These are phyloP conservation scores for Paraurostyla sp. DNA, from an alignment of 73 alveolate genomes.

Conservation along the genomic window DNA sequence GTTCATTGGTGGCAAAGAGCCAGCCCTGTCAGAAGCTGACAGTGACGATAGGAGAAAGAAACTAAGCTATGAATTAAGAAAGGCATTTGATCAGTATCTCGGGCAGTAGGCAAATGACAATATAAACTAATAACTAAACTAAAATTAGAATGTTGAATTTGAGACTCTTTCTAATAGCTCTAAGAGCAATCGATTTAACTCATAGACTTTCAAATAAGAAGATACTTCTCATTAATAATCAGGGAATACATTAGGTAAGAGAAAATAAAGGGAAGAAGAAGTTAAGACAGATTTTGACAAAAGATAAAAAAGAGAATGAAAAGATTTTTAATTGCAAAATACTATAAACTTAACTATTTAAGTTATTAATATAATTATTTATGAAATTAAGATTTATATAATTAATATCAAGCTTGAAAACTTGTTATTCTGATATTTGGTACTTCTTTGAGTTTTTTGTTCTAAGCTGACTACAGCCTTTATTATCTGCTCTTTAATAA, in stretches of 20 bases:
- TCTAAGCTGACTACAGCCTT: neutral
- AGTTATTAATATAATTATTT: too few relatives aligned
- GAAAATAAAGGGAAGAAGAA: too few relatives aligned
- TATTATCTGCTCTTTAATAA: neutral
- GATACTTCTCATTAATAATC: too few relatives aligned
- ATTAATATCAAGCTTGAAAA: neutral
- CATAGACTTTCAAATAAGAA: too few relatives aligned
- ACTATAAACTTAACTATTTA: too few relatives aligned
- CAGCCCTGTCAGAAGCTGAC: slow-evolving; percentile 33
- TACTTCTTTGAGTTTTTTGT: neutral
- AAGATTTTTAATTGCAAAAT: too few relatives aligned
- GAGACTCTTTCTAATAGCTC: slow-evolving; percentile 56
- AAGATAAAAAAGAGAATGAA: too few relatives aligned
- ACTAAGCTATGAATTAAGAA: neutral
- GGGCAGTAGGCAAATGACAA: neutral
- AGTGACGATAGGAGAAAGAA: slow-evolving; percentile 31
- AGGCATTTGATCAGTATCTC: slow-evolving; percentile 22
- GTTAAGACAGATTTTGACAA: too few relatives aligned
- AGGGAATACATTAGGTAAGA: too few relatives aligned
- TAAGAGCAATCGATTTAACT: neutral
- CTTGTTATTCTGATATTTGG: neutral
- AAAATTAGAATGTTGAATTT: slow-evolving; percentile 53
- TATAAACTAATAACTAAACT: neutral
- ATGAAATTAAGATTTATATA: too few relatives aligned
- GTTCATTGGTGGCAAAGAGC: neutral